Evolutionary conservation across 768 basidiomycete species (phyloP).

Genomic region (Rhodocollybia butyracea): DNA sequence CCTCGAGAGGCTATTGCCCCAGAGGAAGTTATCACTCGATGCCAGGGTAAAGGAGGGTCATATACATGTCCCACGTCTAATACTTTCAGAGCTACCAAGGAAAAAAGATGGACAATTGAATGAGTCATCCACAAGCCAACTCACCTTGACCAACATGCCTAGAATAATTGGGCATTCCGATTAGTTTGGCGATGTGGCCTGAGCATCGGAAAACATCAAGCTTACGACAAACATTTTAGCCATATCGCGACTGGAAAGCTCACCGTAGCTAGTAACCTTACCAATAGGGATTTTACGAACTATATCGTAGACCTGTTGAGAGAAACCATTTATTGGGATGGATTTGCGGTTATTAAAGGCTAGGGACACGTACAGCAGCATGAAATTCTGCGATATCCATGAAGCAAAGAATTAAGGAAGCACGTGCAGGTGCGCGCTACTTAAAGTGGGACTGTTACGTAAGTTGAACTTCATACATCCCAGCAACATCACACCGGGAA

Average conservation of each 20-base stretch:
- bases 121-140: slow-evolving; percentile 4
- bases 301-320: slow-evolving; percentile 61
- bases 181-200: slow-evolving; percentile 80
- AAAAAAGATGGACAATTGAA: not conserved
- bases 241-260: not conserved
- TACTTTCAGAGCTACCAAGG: slow-evolving; percentile 69
- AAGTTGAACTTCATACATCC: too few relatives aligned
- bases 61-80: slow-evolving; percentile 54
- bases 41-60: slow-evolving; percentile 75
- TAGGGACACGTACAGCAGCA: slow-evolving; percentile 41
- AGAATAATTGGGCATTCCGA: slow-evolving; percentile 77
- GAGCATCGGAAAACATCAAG: not conserved
- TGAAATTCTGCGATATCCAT: slow-evolving; percentile 68
- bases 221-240: not conserved
- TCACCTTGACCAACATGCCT: slow-evolving; percentile 82
- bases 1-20: slow-evolving; percentile 81
- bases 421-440: too few relatives aligned
- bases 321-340: not conserved
- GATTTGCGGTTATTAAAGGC: not conserved
- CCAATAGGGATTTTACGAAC: slow-evolving; percentile 67
- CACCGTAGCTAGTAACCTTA: slow-evolving; percentile 77
- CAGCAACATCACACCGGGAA: too few relatives aligned
- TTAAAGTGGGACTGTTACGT: too few relatives aligned
- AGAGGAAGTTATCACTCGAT: slow-evolving; percentile 68
- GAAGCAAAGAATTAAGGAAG: too few relatives aligned